phyloP scores from a whole-genome alignment of 192 early-diverging fungal species.

The Gigaspora rosea region DNA sequence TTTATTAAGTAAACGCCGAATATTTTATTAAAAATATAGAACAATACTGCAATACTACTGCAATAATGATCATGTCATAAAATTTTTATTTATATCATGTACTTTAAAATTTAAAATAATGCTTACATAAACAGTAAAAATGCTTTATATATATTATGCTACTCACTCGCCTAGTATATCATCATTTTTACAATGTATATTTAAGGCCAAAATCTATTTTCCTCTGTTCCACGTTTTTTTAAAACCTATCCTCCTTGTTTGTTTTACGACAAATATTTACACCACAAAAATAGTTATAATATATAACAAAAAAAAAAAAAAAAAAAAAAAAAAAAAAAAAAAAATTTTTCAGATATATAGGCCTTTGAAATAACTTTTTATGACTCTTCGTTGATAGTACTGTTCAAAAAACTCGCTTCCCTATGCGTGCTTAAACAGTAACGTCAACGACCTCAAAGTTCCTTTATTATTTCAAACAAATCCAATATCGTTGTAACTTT shows the following conservation, averaged over 20 bases:
- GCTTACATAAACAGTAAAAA: too few species aligned
- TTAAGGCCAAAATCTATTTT: background rate
- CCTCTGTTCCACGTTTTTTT: background rate
- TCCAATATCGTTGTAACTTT: background rate
- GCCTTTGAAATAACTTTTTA: background rate
- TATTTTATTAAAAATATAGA: too few species aligned
- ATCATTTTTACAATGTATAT: background rate
- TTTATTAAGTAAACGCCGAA: too few species aligned
- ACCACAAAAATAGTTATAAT: background rate
- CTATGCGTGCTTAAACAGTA: constrained; percentile 10
- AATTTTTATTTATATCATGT: too few species aligned
- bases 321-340: constrained; percentile 2
- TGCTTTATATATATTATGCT: too few species aligned
- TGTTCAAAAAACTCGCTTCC: background rate
- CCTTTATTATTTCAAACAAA: background rate
- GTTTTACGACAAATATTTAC: background rate
- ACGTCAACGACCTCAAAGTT: constrained; percentile 20
- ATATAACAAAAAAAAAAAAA: background rate
- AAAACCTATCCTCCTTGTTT: background rate
- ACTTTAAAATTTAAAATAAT: too few species aligned
- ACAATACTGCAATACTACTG: too few species aligned
- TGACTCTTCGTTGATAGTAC: constrained; percentile 7
- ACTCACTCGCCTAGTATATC: too few species aligned
- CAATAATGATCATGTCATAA: too few species aligned
- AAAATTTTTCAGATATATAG: constrained; percentile 11